Conservation (phyloP, 305 asterid genomes). For the Fraxinus xanthoxyloides region DNA sequence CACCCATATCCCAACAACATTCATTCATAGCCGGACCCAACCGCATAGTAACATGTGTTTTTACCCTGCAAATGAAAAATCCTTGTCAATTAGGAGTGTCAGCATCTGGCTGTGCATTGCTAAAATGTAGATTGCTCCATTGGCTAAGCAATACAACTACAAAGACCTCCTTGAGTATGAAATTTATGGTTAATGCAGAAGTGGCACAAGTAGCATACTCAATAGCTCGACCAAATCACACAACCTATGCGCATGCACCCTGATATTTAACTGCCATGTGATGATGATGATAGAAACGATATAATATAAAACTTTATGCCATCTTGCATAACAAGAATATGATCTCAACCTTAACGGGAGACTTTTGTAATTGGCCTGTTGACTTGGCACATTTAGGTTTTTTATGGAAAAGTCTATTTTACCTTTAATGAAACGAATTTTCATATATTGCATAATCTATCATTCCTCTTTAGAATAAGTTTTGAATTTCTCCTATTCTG, state of each 20-base stretch:
- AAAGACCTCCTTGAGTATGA: background rate
- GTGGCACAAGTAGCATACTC: background rate
- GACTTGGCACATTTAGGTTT: too few species aligned
- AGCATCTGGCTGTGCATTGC: background rate
- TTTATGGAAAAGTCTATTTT: too few species aligned
- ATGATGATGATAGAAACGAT: background rate
- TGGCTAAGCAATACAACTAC: background rate
- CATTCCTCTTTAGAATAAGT: too few species aligned
- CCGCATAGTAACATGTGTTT: constrained; percentile 38
- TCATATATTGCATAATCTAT: too few species aligned
- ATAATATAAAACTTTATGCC: background rate
- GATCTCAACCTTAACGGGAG: background rate
- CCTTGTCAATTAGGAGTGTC: background rate
- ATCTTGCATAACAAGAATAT: background rate
- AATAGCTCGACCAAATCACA: background rate
- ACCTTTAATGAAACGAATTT: too few species aligned
- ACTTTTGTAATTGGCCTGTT: too few species aligned
- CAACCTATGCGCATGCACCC: background rate
- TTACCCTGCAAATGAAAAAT: constrained; percentile 28
- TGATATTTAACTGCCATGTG: background rate
- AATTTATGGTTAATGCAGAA: background rate
- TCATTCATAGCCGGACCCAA: constrained; percentile 29
- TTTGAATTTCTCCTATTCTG: too few species aligned
- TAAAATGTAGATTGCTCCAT: background rate
- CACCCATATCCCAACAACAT: background rate